These are phyloP conservation scores for Barnettozyma sp. DNA, from an alignment of 805 yeast species.

Conservation along the genomic window DNA sequence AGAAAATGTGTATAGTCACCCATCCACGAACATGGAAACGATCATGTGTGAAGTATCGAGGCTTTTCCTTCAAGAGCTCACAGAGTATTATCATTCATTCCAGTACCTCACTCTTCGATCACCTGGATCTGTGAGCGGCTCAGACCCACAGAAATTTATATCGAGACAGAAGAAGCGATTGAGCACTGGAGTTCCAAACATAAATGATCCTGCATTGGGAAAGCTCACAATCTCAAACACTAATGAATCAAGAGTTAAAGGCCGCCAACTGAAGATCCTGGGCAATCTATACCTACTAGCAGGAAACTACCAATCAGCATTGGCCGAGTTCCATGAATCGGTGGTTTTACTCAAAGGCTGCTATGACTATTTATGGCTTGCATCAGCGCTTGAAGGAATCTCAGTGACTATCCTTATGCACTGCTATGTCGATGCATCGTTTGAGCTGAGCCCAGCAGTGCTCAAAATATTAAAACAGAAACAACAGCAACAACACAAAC, in stretches of 20 bases:
- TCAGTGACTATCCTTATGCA: constrained; percentile 59
- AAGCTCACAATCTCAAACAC: constrained; percentile 29
- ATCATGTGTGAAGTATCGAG: constrained; percentile 66
- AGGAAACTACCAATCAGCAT: constrained; percentile 69
- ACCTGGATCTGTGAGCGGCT: constrained; percentile 59
- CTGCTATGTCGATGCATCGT: constrained; percentile 47
- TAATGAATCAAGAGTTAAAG: constrained; percentile 44
- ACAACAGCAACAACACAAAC: constrained; percentile 19
- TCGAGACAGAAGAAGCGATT: constrained; percentile 37
- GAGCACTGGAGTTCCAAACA: constrained; percentile 21
- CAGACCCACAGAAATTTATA: constrained; percentile 33
- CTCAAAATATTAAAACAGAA: constrained; percentile 24
- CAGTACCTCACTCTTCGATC: constrained; percentile 77
- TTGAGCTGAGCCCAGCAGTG: constrained; percentile 32
- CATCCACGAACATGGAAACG: constrained; percentile 42
- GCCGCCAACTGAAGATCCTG: constrained; percentile 67
- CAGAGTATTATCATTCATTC: constrained; percentile 64
- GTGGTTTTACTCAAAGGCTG: constrained; percentile 48
- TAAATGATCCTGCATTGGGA: constrained; percentile 29
- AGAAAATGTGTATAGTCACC: constrained; percentile 11
- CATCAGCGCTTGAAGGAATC: constrained; percentile 77
- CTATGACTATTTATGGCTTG: constrained; percentile 83
- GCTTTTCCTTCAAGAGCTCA: constrained; percentile 55
- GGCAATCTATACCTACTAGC: constrained; percentile 76
- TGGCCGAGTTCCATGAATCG: constrained; percentile 71